Conservation (phyloP, 345 rosid genomes). For the Firmiana major region DNA sequence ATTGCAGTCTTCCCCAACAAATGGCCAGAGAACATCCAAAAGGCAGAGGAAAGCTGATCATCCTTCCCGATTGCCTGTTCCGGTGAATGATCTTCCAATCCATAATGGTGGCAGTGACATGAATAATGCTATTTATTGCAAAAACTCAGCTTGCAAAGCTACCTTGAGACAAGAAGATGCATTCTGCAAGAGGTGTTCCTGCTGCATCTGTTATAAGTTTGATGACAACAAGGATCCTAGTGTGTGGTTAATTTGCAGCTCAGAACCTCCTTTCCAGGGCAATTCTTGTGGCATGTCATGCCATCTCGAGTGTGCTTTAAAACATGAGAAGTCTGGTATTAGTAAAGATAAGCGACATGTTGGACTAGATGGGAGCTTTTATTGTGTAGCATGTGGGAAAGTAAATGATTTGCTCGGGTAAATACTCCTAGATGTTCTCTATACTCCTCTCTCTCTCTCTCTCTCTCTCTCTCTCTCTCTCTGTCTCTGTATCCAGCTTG, state of each 20-base stretch:
- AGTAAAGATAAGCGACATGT: conserved; percentile 38
- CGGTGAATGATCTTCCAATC: conserved; percentile 24
- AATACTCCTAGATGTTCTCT: conserved; percentile 12
- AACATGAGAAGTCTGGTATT: conserved; percentile 60
- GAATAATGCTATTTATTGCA: conserved; percentile 47
- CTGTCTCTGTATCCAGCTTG: neutral
- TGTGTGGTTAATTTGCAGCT: conserved; percentile 74
- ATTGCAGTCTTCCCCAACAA: conserved; percentile 30
- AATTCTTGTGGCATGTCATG: conserved; percentile 81
- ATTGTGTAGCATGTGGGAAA: conserved; percentile 70
- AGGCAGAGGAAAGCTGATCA: conserved; percentile 66
- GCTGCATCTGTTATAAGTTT: conserved; percentile 71
- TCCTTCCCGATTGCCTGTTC: conserved; percentile 50
- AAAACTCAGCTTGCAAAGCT: conserved; percentile 83
- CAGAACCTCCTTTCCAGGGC: conserved; percentile 59
- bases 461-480: neutral
- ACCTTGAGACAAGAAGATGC: conserved; percentile 47
- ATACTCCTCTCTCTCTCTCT: neutral
- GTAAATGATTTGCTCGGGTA: conserved; percentile 86
- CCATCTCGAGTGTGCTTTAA: conserved; percentile 85
- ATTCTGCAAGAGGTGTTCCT: conserved; percentile 87
- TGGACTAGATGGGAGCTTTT: conserved; percentile 69
- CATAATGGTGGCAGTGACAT: conserved; percentile 29
- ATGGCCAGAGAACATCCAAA: conserved; percentile 40
- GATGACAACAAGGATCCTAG: conserved; percentile 97